Base-by-base conservation (phyloP, 1,139 yeast species). In the Pichia kudriavzevii region DNA sequence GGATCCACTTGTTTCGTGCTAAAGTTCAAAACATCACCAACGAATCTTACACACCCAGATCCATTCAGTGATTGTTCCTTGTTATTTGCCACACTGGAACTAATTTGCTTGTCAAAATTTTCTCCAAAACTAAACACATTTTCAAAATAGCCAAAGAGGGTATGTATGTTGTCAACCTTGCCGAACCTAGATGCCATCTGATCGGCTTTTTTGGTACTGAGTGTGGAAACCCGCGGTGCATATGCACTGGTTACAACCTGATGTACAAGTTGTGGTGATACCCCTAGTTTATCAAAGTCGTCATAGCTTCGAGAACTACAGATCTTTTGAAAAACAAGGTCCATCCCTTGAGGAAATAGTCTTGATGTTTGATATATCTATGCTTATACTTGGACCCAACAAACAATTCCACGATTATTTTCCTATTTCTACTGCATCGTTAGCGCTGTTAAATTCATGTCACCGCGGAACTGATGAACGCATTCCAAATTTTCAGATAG, bases 271-370 rank as follows among this genome's bases (percentile, higher is more conserved):
- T 47, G 36, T 3, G 59, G 41, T 2, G 58, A 44, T 1, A 50
- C 45, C 4, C 60, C 58, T n/a, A n/a, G n/a, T n/a, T n/a, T n/a
- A 32, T 47, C 39, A 14, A 52, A 23, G 31, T 51, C 64, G 36
- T 24, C 15, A n/a, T n/a, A n/a, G n/a, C n/a, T n/a, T n/a, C n/a
- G n/a, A n/a, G n/a, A n/a, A n/a, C n/a, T n/a, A n/a, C n/a, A n/a
- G n/a, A n/a, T n/a, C n/a, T n/a, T n/a, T n/a, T n/a, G n/a, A n/a
- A n/a, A n/a, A n/a, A n/a, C n/a, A n/a, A n/a, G n/a, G n/a, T n/a
- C n/a, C n/a, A n/a, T n/a, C n/a, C n/a, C n/a, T n/a, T n/a, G n/a
- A n/a, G n/a, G n/a, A n/a, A n/a, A n/a, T n/a, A n/a, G n/a, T n/a
- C n/a, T n/a, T n/a, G n/a, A n/a, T n/a, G n/a, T n/a, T n/a, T n/a